Conservation (phyloP, 768 basidiomycete genomes). For the Mycena galericulata region DNA sequence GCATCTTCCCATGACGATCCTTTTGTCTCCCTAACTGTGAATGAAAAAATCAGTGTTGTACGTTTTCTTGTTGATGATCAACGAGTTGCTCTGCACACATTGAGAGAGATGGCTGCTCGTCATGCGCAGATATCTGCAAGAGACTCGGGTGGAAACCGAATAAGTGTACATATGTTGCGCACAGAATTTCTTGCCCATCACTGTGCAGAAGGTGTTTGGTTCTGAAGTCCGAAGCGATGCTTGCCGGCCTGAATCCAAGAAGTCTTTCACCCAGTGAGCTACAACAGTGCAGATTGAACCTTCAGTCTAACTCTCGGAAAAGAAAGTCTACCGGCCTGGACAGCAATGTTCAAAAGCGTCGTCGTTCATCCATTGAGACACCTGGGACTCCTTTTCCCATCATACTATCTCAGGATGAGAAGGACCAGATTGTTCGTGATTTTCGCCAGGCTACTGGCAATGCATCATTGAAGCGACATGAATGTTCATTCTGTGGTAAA, state of each 20-base stretch:
- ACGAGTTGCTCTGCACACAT: neutral
- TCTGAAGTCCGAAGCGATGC: conserved; percentile 9
- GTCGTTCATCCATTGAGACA: neutral
- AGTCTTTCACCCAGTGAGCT: conserved; percentile 1
- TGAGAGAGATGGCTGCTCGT: conserved; percentile 4
- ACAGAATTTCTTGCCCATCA: conserved; percentile 4
- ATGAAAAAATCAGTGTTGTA: neutral
- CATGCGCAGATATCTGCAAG: neutral
- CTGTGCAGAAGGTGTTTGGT: conserved; percentile 9
- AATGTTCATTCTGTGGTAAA: conserved; percentile 29
- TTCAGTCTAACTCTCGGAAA: conserved; percentile 5
- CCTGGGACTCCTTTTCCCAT: neutral
- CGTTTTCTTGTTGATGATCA: neutral
- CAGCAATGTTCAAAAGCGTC: neutral
- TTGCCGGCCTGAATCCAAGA: neutral
- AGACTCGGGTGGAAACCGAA: neutral
- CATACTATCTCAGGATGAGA: conserved; percentile 20
- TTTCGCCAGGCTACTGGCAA: conserved; percentile 6
- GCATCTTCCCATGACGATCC: neutral
- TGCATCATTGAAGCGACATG: neutral
- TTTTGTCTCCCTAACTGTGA: neutral
- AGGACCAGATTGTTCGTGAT: conserved; percentile 18
- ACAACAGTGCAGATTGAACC: conserved; percentile 1
- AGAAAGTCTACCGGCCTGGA: neutral
- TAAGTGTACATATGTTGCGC: neutral